These are phyloP conservation scores for Kwoniella mangroviensis DNA, from an alignment of 768 basidiomycete genomes.

Conservation along the genomic window DNA sequence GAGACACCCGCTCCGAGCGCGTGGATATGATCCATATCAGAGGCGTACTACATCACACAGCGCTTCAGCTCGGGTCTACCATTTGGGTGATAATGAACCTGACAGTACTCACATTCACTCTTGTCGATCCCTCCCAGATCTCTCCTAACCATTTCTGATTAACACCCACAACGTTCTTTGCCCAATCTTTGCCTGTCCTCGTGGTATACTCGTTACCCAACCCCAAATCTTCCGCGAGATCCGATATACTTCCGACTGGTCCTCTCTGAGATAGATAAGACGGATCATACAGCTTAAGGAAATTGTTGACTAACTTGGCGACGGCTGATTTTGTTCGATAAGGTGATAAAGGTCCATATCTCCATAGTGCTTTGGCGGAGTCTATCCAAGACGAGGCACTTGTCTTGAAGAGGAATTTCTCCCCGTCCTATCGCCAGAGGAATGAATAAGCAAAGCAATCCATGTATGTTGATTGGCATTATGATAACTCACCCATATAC, in stretches of 20 bases:
- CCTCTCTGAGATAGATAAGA: conserved; percentile 38
- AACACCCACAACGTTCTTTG: conserved; percentile 64
- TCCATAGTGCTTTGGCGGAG: conserved; percentile 72
- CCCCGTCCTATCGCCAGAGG: conserved; percentile 67
- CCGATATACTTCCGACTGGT: conserved; percentile 37
- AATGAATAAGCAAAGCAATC: no score
- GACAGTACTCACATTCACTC: conserved; percentile 73
- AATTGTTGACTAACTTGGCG: conserved; percentile 59
- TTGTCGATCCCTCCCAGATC: conserved; percentile 76
- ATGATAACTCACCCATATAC: conserved; percentile 43
- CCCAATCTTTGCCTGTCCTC: conserved; percentile 66
- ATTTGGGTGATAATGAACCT: neutral
- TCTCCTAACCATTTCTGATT: conserved; percentile 69
- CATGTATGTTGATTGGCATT: no score
- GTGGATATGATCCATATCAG: conserved; percentile 75
- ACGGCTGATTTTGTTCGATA: conserved; percentile 62
- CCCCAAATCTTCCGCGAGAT: conserved; percentile 41
- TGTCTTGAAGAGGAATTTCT: conserved; percentile 63
- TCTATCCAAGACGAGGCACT: conserved; percentile 67
- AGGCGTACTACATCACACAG: conserved; percentile 52
- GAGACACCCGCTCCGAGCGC: conserved; percentile 73
- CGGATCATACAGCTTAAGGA: conserved; percentile 65
- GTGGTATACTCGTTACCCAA: conserved; percentile 58
- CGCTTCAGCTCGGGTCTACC: no score
- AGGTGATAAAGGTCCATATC: conserved; percentile 73